Percentiles rank a stretch among this genome's conserved stretches.
Conservation (phyloP, 768 basidiomycete genomes). For the Tephrocybe sp. region DNA sequence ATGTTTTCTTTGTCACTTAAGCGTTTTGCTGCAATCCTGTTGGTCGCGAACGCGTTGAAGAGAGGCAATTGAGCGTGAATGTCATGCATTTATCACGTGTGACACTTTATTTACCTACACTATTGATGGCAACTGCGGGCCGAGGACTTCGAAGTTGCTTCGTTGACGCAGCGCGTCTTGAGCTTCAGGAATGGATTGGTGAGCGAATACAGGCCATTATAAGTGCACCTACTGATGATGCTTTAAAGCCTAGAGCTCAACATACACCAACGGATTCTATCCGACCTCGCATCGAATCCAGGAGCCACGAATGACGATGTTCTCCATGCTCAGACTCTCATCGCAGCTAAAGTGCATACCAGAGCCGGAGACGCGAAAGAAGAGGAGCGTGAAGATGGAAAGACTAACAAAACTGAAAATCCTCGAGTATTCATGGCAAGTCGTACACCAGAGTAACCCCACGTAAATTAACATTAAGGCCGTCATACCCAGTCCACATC, state of each 20-base stretch:
- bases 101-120: background rate
- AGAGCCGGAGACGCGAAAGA: conserved; percentile 25
- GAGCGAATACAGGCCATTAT: conserved; percentile 17
- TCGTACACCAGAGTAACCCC: conserved; percentile 2
- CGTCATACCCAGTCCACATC: conserved; percentile 53
- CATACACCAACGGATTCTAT: conserved; percentile 71
- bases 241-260: conserved; percentile 67
- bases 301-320: conserved; percentile 46
- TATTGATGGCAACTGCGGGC: background rate
- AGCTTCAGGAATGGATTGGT: conserved; percentile 46
- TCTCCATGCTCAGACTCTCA: conserved; percentile 48
- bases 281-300: conserved; percentile 65
- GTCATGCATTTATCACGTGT: conserved; percentile 1
- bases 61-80: no score
- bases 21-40: background rate
- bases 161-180: background rate
- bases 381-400: conserved; percentile 23
- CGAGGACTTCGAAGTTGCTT: no score
- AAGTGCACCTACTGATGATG: background rate
- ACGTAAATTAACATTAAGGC: conserved; percentile 3
- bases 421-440: conserved; percentile 41
- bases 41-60: background rate
- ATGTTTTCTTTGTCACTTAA: conserved; percentile 16
- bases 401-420: conserved; percentile 24
- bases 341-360: conserved; percentile 61